Conservation (phyloP, 2,329 filamentous ascomycete species). For the Hortaea sp. region DNA sequence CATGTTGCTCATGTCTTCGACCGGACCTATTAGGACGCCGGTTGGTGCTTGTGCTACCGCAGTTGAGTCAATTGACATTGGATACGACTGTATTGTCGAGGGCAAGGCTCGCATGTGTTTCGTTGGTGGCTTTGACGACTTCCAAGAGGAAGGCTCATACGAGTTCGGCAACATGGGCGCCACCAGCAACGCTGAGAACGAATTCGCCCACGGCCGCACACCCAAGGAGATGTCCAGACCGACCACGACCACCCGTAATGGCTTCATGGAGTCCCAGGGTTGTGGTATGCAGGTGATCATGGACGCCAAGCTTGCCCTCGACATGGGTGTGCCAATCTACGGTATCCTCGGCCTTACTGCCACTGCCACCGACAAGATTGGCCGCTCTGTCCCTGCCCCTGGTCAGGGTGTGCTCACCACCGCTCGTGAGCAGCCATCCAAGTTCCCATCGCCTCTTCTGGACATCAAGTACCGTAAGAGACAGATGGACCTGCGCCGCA, state of each 20-base stretch:
- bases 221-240: conserved; percentile 96
- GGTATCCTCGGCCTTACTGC: conserved; percentile 87
- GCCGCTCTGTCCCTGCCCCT: conserved; percentile 89
- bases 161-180: conserved; percentile 99
- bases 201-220: conserved; percentile 89
- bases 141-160: conserved; percentile 97
- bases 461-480: conserved; percentile 96
- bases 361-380: conserved; percentile 98
- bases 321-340: conserved; percentile 98
- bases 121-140: conserved; percentile 97
- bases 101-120: conserved; percentile 96
- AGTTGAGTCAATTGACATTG: conserved; percentile 94
- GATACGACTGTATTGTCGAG: conserved; percentile 96
- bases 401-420: conserved; percentile 95
- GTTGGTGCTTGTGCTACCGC: conserved; percentile 96
- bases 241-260: conserved; percentile 89
- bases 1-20: conserved; percentile 95
- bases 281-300: conserved; percentile 98
- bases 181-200: conserved; percentile 94
- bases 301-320: conserved; percentile 88
- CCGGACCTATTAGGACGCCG: conserved; percentile 95
- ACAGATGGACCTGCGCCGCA: conserved; percentile 87
- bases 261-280: conserved; percentile 99
- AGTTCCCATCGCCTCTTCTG: conserved; percentile 88
- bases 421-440: conserved; percentile 79